Conservation (phyloP, 78 protist species). For the Creolimax fragrantissima region DNA sequence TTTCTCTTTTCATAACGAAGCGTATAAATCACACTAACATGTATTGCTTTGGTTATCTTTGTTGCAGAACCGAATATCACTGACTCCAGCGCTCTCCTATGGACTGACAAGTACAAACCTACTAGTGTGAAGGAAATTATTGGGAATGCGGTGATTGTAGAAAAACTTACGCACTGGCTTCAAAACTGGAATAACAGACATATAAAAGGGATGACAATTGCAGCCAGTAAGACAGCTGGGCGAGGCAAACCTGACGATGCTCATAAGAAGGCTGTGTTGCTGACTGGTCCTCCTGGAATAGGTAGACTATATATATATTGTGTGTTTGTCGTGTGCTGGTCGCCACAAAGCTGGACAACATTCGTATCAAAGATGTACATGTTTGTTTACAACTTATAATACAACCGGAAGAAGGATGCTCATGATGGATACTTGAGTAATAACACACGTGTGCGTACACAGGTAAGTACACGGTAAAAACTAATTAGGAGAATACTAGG, state of each 20-base stretch:
- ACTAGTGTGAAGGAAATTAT: slow-evolving; percentile 29
- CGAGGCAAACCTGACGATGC: neutral
- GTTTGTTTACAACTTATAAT: too few species aligned
- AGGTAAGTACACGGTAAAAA: too few species aligned
- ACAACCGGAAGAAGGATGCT: too few species aligned
- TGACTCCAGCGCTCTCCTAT: slow-evolving; percentile 22
- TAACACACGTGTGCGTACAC: too few species aligned
- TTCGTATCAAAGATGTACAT: too few species aligned
- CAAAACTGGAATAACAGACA: slow-evolving; percentile 32
- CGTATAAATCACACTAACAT: too few species aligned
- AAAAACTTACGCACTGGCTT: slow-evolving; percentile 49
- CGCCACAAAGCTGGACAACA: too few species aligned
- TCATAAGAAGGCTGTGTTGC: slow-evolving; percentile 44
- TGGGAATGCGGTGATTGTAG: slow-evolving; percentile 54
- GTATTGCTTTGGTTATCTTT: too few species aligned
- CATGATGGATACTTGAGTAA: too few species aligned
- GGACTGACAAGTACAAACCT: slow-evolving; percentile 41
- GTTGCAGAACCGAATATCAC: too few species aligned
- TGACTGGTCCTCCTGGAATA: slow-evolving; percentile 87
- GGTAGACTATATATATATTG: slow-evolving; percentile 21
- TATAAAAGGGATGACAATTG: neutral
- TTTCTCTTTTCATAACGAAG: too few species aligned
- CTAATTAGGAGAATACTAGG: too few species aligned
- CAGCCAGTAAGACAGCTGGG: neutral
- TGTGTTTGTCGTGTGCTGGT: neutral